Evolutionary conservation across 176 grass and related monocot genomes (phyloP).

Genomic region (Cenchrus americanus): DNA sequence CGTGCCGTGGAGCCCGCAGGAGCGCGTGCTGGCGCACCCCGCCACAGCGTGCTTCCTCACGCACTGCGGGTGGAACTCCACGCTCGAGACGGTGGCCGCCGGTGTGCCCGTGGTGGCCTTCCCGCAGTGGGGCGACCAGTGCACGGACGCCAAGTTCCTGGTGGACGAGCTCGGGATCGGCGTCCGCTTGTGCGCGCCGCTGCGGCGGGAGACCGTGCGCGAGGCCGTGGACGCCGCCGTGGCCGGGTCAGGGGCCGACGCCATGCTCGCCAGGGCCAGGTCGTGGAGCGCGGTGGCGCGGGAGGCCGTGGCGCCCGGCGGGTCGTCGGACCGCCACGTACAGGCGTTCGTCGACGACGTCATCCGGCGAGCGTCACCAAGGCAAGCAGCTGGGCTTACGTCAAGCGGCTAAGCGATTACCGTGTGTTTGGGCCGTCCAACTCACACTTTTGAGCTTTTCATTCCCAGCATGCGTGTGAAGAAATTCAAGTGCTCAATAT

Average conservation of each 20-base stretch:
- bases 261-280: conserved; percentile 41
- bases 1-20: conserved; percentile 84
- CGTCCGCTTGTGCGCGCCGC: conserved; percentile 54
- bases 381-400: background rate
- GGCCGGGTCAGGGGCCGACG: conserved; percentile 31
- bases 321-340: conserved; percentile 64
- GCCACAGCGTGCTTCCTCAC: conserved; percentile 75
- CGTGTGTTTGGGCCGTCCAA: background rate
- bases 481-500: background rate
- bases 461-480: background rate
- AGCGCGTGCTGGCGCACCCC: conserved; percentile 61
- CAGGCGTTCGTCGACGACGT: conserved; percentile 72
- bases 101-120: conserved; percentile 75
- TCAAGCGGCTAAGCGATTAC: background rate
- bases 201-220: conserved; percentile 45
- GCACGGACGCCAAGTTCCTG: conserved; percentile 68
- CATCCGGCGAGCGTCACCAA: conserved; percentile 17
- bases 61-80: conserved; percentile 95
- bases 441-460: background rate
- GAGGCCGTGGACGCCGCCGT: conserved; percentile 54
- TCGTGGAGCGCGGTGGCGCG: conserved; percentile 54
- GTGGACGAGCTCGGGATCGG: conserved; percentile 66
- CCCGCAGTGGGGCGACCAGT: conserved; percentile 83
- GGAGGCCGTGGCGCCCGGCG: conserved; percentile 52
- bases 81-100: conserved; percentile 64